Base-by-base conservation (phyloP, 2,329 filamentous ascomycete genomes). In the Epichloe gansuensis region DNA sequence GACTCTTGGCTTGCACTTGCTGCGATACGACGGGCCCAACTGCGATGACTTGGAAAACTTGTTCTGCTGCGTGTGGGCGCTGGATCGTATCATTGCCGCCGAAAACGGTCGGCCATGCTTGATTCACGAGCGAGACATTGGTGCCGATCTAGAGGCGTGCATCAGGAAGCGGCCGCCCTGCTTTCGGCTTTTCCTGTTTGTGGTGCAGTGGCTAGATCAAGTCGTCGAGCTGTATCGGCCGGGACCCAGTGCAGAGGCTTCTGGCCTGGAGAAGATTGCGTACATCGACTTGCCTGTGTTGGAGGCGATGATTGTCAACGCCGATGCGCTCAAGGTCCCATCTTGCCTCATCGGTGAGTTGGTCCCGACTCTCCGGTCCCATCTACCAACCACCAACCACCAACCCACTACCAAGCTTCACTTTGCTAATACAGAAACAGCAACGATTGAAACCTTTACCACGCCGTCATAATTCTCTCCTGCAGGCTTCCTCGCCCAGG, bases 161-260 rank as follows among this genome's bases (percentile, higher is more conserved):
- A 75, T 81, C 47, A 66, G 68, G 23, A 69, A 69, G 46, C 76
- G 80, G 46, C 67, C 72, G 3, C 75, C 78, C 0, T 73, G 72
- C 31, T 85, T 85, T 53, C 74, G 76, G 3, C 65, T 84, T 0
- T 74, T 83, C 23, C 63, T 85, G 4, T 70, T 69, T 2, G 70
- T 84, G 6, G 68, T 80, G 4, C 66, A 72, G 42, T 72, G 80
- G 60, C 69, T 85, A 0, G 80, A 84, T 51, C 70, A 75, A 46
- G 76, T 84, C 4, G 77, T 84, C 53, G 73, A 74, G 31, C 63
- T 85, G 6, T 85, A 85, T 55, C 73, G 81, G 0, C 81, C 81
- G 0, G 69, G 71, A 3, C 73, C 69, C 0, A 72, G 69, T 50
- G 67, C 66, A 12, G 63, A 67, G 35, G 67, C 65, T 0, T 67